Conservation (phyloP, 345 rosid genomes). For the Reutealis trisperma region DNA sequence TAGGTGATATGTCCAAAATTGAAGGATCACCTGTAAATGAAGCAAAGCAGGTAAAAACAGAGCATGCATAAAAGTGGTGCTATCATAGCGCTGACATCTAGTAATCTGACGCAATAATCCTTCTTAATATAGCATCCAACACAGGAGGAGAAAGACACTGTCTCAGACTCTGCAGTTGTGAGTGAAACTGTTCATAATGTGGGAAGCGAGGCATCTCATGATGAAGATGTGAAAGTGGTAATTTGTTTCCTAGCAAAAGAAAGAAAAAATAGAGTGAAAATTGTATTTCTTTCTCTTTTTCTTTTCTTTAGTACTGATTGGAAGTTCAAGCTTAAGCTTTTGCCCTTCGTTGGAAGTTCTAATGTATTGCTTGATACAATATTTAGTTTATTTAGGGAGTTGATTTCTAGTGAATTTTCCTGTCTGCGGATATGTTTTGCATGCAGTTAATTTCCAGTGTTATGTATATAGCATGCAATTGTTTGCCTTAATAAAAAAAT, state of each 20-base stretch:
- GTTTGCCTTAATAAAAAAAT: neutral
- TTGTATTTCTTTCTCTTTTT: neutral
- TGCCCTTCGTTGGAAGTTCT: neutral
- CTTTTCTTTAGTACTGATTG: neutral
- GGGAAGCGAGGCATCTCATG: constrained; percentile 38
- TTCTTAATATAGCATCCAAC: constrained; percentile 41
- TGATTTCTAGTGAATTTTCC: neutral
- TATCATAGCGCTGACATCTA: neutral
- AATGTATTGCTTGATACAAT: neutral
- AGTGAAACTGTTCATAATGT: constrained; percentile 42
- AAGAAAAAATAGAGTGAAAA: neutral
- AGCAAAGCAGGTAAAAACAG: constrained; percentile 41
- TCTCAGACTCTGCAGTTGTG: constrained; percentile 32
- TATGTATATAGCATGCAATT: neutral
- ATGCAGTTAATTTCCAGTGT: neutral
- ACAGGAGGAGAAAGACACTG: constrained; percentile 35
- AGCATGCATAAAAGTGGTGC: neutral
- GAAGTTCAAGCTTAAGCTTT: neutral
- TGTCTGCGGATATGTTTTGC: neutral
- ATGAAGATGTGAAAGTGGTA: constrained; percentile 44
- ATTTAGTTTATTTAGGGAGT: neutral
- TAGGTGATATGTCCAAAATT: constrained; percentile 29
- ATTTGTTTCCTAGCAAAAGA: constrained; percentile 9
- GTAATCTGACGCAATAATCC: constrained; percentile 14
- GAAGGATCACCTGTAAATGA: constrained; percentile 30